A percentile compares a stretch with the other conserved stretches of the same genome.
phyloP scores from a whole-genome alignment of 352 stramenopile species.

The Blastocystis sp. region DNA sequence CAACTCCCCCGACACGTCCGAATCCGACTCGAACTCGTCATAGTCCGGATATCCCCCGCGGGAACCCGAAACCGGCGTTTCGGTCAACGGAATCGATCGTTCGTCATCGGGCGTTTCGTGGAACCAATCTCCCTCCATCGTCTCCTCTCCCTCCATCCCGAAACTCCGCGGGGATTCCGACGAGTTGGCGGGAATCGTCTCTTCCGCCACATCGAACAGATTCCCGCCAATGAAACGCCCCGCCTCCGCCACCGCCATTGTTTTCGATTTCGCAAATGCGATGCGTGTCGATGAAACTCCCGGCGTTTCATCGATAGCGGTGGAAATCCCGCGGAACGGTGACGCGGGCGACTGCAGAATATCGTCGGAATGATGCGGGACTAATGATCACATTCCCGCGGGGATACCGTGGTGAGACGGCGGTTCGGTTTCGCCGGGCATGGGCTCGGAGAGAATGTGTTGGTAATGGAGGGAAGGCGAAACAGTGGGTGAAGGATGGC shows the following conservation, averaged over 20 bases:
- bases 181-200: not conserved
- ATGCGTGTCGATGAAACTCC: not conserved
- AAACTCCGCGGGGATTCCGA: not conserved
- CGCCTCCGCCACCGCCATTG: not conserved
- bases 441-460: not conserved
- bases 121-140: not conserved
- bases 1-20: no score
- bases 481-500: not conserved
- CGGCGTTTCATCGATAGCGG: not conserved
- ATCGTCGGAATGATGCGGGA: constrained; percentile 10
- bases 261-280: constrained; percentile 27
- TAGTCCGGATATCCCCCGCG: not conserved
- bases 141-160: not conserved
- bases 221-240: not conserved
- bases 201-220: not conserved
- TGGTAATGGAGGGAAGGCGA: constrained; percentile 20
- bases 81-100: no score
- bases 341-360: no score
- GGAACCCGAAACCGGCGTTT: no score
- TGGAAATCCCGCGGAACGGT: not conserved
- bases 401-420: not conserved
- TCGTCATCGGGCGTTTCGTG: not conserved
- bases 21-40: not conserved
- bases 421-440: not conserved
- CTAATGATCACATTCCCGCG: not conserved